Conservation (phyloP, 192 early-diverging fungal species). For the Backusella liffmaniae region DNA sequence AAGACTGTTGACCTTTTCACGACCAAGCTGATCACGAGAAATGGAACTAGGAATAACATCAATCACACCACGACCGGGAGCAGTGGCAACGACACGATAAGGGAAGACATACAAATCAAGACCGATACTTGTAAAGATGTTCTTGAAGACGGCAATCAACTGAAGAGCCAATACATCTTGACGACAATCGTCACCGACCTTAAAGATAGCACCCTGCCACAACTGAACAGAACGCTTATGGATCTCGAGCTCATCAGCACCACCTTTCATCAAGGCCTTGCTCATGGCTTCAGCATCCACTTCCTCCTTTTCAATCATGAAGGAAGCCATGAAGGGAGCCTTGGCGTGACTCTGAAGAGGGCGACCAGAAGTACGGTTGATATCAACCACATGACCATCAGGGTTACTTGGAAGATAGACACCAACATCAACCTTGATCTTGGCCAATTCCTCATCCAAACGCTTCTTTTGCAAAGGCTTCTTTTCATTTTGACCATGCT, state of each 20-base stretch:
- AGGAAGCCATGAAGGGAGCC: slow-evolving; percentile 99
- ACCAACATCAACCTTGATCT: slow-evolving; percentile 93
- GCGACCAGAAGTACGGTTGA: slow-evolving; percentile 90
- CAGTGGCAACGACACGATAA: slow-evolving; percentile 96
- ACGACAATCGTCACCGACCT: slow-evolving; percentile 99
- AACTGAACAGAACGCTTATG: slow-evolving; percentile 48
- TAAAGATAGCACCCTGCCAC: slow-evolving; percentile 94
- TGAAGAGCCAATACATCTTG: slow-evolving; percentile 98
- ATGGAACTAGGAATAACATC: slow-evolving; percentile 97
- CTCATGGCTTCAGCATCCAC: slow-evolving; percentile 58
- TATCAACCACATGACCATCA: slow-evolving; percentile 91
- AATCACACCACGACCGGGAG: slow-evolving; percentile 96
- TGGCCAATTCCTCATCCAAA: slow-evolving; percentile 96
- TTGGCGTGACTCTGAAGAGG: slow-evolving; percentile 98
- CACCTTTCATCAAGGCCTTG: slow-evolving; percentile 34
- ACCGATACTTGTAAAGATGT: slow-evolving; percentile 87
- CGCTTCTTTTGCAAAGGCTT: slow-evolving; percentile 71
- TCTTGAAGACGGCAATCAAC: slow-evolving; percentile 96
- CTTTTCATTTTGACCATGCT: slow-evolving; percentile 89
- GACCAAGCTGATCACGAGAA: slow-evolving; percentile 95
- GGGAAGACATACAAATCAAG: slow-evolving; percentile 96
- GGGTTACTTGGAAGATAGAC: slow-evolving; percentile 98
- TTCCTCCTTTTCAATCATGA: slow-evolving; percentile 72
- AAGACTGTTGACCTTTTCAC: slow-evolving; percentile 97
- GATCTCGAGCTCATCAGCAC: slow-evolving; percentile 31